Evolutionary conservation across 2,329 filamentous ascomycete genomes (phyloP), one percentile per base, ranked within the genome.

Genomic region (Ceratocystis alfenasii): DNA sequence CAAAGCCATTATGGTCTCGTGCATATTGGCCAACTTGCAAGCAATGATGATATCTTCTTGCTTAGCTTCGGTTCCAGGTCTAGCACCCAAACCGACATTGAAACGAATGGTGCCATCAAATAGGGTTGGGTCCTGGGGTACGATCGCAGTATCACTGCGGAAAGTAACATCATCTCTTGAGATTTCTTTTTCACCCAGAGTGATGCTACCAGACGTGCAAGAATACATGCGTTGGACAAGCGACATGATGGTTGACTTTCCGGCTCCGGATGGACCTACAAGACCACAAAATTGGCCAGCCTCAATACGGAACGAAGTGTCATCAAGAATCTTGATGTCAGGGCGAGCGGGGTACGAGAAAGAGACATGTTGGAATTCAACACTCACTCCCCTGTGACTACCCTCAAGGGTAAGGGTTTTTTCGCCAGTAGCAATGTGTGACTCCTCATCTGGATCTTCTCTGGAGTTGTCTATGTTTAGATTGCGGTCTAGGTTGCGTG

Each of bases 311-410:
- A 88, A 76, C 12, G 77, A 81, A 15, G 88, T 74, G 1, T 77
- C 79, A 22, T 79, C 75, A 1, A 90, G 75, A 12, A 88, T 82
- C 44, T 78, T 75, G 15, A 80, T 76, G 50, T 85, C 78, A 0
- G 84, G 82, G 0, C 85, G 79, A 20, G 83, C 79, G 1, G 86
- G 85, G 69, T 90, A 89, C 5, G 84, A 76, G 72, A 90, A 89
- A 22, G 78, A 74, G 4, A 89, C 80, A 67, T 84, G 76, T 46
- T 76, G 76, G 71, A 90, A 84, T 17, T 78, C 75, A 4, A 87
- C 78, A 3, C 70, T 70, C 64, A 72, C 67, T 17, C 67, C 65
- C 5, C 69, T 68, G 17, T 72, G 70, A 55, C 75, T 74, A 20
- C 71, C 74, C 5, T 68, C 65, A 20, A 53, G 7, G 28, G 25